Conservation (phyloP, 2,329 filamentous ascomycete genomes). For the Microdochium nivale region DNA sequence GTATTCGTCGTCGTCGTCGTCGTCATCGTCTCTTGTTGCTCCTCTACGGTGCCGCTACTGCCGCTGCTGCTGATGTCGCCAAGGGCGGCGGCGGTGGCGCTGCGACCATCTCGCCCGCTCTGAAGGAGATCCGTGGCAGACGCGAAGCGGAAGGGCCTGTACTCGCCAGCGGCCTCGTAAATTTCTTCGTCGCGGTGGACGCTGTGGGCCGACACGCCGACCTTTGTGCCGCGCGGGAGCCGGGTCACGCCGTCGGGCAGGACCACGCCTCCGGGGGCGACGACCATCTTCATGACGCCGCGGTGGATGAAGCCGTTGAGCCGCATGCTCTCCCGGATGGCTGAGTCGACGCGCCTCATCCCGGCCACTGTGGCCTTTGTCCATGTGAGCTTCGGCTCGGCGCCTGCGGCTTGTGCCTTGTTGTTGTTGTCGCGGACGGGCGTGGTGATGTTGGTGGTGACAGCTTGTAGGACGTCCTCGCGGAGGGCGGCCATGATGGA, state of each 20-base stretch:
- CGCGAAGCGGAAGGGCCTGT: slow-evolving; percentile 27
- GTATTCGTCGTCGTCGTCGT: slow-evolving; percentile 5
- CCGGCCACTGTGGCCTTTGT: slow-evolving; percentile 24
- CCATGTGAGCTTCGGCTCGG: slow-evolving; percentile 11
- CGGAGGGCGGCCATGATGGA: slow-evolving; percentile 18
- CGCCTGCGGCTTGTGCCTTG: neutral
- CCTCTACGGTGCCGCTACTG: neutral
- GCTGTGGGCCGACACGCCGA: slow-evolving; percentile 24
- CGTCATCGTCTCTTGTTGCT: neutral
- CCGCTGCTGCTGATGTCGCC: neutral
- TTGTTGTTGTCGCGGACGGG: neutral
- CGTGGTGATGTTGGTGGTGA: slow-evolving; percentile 1
- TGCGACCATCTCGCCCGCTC: too few relatives aligned
- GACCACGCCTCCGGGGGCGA: slow-evolving; percentile 20
- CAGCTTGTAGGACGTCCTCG: slow-evolving; percentile 22
- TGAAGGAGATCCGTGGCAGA: slow-evolving; percentile 1
- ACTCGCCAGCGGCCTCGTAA: slow-evolving; percentile 23
- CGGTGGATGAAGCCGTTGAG: slow-evolving; percentile 27
- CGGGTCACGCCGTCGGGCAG: slow-evolving; percentile 23
- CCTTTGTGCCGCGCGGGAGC: slow-evolving; percentile 23
- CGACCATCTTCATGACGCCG: slow-evolving; percentile 24
- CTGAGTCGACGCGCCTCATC: slow-evolving; percentile 29
- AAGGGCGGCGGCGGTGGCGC: neutral
- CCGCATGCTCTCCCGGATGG: slow-evolving; percentile 31
- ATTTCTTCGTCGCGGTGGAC: slow-evolving; percentile 21